Evolutionary conservation across 805 yeast species (phyloP).

Genomic region (Cyberlindnera euphorbiae): DNA sequence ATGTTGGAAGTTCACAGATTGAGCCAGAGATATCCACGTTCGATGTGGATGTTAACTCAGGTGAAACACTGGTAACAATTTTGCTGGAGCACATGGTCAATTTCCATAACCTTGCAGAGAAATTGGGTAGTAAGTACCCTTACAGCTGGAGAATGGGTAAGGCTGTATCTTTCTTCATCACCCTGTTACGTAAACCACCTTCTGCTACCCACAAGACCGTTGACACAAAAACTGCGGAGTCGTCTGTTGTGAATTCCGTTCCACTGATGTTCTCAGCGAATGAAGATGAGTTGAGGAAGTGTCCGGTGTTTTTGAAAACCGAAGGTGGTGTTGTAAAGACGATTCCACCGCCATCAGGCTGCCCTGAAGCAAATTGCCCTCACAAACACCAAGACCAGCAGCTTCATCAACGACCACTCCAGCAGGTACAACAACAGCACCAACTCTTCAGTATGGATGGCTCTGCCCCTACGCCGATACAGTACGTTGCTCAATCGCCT

Average conservation of each 20-base stretch:
- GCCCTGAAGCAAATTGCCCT: too few relatives aligned
- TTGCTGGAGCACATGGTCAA: conserved; percentile 37
- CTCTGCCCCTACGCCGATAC: too few relatives aligned
- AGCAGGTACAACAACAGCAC: too few relatives aligned
- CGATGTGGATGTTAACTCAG: conserved; percentile 32
- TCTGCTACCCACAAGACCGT: conserved; percentile 22
- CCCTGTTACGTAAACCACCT: conserved; percentile 32
- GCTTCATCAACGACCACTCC: too few relatives aligned
- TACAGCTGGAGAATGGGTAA: conserved; percentile 67
- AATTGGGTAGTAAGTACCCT: conserved; percentile 52
- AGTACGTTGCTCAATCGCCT: too few relatives aligned
- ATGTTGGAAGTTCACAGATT: not conserved
- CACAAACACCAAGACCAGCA: too few relatives aligned
- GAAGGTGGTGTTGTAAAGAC: conserved; percentile 14
- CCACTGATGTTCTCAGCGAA: conserved; percentile 20
- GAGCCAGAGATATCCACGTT: conserved; percentile 25
- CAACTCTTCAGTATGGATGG: too few relatives aligned
- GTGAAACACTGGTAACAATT: conserved; percentile 33
- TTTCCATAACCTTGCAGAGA: conserved; percentile 37
- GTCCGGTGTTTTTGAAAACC: conserved; percentile 11
- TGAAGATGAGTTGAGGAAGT: conserved; percentile 17
- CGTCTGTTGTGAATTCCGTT: conserved; percentile 21
- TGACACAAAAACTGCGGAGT: conserved; percentile 19
- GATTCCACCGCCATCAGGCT: not conserved
- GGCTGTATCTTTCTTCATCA: conserved; percentile 43